Base-by-base conservation (phyloP, 306 rosid genomes). In the Luffa aegyptiaca region DNA sequence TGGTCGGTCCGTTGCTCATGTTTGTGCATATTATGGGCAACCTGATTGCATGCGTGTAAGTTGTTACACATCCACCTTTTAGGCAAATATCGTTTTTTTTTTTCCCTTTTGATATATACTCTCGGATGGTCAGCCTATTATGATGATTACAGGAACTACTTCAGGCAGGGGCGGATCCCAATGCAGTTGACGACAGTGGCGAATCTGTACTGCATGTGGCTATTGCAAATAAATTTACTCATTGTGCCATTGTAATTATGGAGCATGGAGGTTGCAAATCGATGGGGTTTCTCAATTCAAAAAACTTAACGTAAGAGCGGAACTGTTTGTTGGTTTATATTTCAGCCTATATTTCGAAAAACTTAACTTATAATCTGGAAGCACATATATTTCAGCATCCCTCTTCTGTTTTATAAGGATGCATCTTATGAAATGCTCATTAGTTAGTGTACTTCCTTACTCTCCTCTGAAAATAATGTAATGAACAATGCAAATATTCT, bases 31-130 rank as follows among this genome's bases (percentile, higher is more conserved):
- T 83, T 97, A 96, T 82, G 99, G 99, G 33, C 99, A 96, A 72
- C 99, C 99, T 39, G 97, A 96, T 89, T 96, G 99, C 84, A 96
- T 96, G 99, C 93, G 86, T 65, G 99, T 96, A 92, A 81, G 99
- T 88, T 74, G 78, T 51, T 51, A 33, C 61, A 51, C 5, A 33
- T 72, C 42, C 61, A 46, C 56, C 79, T 81, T 76, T 81, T 51
- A 17, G 85, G 81, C 56, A 80, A 49, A 16, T 26, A 49, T 35
- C 33, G 16, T 31, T 51, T 74, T 1, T 31, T 74, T 74, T 51
- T 31, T 74, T 74, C 33, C 75, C 75, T 58, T 78, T 77, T 55
- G 26, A 70, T 75, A 80, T 45, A 83, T 84, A 68, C 65, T 31
- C 70, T 57, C 76, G 46, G 65, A 62, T 18, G 18, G 46, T 65